A percentile compares a stretch with the other conserved stretches of the same genome.
phyloP scores from a whole-genome alignment of 208 protist genomes.

The Trichomonas vaginalis region DNA sequence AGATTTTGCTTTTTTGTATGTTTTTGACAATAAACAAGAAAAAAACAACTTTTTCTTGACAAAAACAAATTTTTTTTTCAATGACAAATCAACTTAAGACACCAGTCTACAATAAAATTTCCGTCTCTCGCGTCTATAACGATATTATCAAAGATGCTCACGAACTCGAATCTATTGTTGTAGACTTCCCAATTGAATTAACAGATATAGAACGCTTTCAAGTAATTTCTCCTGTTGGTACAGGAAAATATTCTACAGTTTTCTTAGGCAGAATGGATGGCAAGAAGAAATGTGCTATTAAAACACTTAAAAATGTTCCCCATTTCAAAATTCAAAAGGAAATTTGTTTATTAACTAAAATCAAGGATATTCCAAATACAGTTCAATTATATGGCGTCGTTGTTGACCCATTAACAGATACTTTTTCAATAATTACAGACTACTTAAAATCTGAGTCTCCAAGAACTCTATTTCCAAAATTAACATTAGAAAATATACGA shows the following conservation, averaged over 20 bases:
- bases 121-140: not conserved
- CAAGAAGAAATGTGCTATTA: not conserved
- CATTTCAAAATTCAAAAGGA: slow-evolving; percentile 1
- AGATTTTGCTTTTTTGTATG: too few relatives aligned
- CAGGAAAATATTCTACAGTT: not conserved
- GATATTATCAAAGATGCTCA: not conserved
- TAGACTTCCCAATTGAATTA: not conserved
- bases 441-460: not conserved
- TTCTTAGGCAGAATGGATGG: not conserved
- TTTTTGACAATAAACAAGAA: too few relatives aligned
- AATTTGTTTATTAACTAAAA: not conserved
- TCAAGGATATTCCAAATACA: not conserved
- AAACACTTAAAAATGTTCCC: slow-evolving; percentile 1
- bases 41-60: too few relatives aligned
- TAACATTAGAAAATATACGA: not conserved
- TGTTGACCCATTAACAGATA: not conserved
- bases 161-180: not conserved
- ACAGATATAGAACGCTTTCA: not conserved
- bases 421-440: not conserved
- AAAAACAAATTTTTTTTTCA: not conserved
- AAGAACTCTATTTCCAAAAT: not conserved
- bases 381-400: not conserved
- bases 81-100: not conserved
- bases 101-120: not conserved
- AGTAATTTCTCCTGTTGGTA: not conserved